Evolutionary conservation across 1,284 basidiomycete species (phyloP), one percentile per base, ranked within the genome.

Genomic region (Coniferiporia weirii): DNA sequence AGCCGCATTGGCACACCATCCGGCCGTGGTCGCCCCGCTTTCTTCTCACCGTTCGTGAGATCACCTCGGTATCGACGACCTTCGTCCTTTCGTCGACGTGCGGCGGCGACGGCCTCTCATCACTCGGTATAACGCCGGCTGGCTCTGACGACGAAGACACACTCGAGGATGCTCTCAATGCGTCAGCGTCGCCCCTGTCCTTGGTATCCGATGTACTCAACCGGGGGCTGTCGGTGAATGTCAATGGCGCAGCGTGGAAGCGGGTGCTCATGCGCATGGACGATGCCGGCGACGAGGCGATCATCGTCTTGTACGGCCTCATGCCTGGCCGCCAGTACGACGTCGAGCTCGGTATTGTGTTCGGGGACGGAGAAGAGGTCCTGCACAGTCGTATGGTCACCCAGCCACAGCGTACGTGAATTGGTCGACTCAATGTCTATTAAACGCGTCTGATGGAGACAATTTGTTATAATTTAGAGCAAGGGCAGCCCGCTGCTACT

Each of bases 291-390:
- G 89, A 91, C 63, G 89, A 92, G 67, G 89, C 87, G 0, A 80
- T 91, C 56, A 87, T 92, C 55, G 87, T 92, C 63, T 79, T 92
- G 34, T 91, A 89, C 61, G 88, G 87, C 2, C 78, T 93, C 44
- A 81, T 89, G 76, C 90, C 90, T 9, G 86, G 87, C 2, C 77
- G 86, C 56, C 85, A 87, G 66, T 92, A 93, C 64, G 88, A 91
- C 65, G 83, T 93, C 60, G 87, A 90, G 66, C 73, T 93, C 4
- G 85, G 79, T 0, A 75, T 92, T 20, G 81, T 85, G 6, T 83
- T 84, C n/a, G 80, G 78, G 10, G 82, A 78, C 20, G 76, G 75
- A 45, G 64, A 66, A 48, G 64, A 66, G 12, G 71, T 75, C 46
- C 74, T 82, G 40, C 74, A 80, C 48, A 76, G 75, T 54, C 85